phyloP scores from a whole-genome alignment of 306 rosid genomes.

The Malus fusca region DNA sequence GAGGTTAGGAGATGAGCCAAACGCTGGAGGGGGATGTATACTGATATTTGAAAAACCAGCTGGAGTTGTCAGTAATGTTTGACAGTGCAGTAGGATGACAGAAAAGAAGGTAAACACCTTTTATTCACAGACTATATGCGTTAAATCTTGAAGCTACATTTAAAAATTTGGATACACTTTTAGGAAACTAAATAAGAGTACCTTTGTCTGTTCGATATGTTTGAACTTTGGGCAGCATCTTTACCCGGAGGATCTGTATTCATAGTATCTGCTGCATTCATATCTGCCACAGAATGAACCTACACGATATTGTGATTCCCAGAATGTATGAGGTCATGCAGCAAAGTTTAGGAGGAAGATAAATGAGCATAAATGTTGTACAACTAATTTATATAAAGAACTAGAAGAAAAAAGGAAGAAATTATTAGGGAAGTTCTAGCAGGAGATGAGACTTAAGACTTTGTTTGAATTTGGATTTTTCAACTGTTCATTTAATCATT shows the following conservation, averaged over 20 bases:
- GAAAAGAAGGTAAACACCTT: neutral
- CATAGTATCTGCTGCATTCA: slow-evolving; percentile 37
- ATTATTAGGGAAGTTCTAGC: neutral
- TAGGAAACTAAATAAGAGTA: slow-evolving; percentile 5
- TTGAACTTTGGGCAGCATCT: slow-evolving; percentile 50
- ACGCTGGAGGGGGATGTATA: slow-evolving; percentile 94
- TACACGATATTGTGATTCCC: slow-evolving; percentile 32
- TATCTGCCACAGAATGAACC: slow-evolving; percentile 66
- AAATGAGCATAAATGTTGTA: neutral
- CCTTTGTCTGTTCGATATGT: slow-evolving; percentile 53
- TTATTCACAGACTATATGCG: neutral
- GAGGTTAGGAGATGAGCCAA: slow-evolving; percentile 95
- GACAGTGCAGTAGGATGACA: neutral
- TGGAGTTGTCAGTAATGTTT: slow-evolving; percentile 17
- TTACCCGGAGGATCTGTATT: slow-evolving; percentile 33
- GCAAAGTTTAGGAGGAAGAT: neutral
- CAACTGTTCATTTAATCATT: neutral
- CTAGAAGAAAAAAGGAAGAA: neutral
- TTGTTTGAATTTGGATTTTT: neutral
- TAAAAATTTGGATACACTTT: neutral
- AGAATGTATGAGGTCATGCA: slow-evolving; percentile 9
- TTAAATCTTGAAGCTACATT: neutral
- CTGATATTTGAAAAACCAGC: slow-evolving; percentile 34
- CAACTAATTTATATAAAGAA: neutral
- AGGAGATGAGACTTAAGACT: neutral